Evolutionary conservation across 2,329 filamentous ascomycete species (phyloP).

Genomic region (Trichoderma sp.): DNA sequence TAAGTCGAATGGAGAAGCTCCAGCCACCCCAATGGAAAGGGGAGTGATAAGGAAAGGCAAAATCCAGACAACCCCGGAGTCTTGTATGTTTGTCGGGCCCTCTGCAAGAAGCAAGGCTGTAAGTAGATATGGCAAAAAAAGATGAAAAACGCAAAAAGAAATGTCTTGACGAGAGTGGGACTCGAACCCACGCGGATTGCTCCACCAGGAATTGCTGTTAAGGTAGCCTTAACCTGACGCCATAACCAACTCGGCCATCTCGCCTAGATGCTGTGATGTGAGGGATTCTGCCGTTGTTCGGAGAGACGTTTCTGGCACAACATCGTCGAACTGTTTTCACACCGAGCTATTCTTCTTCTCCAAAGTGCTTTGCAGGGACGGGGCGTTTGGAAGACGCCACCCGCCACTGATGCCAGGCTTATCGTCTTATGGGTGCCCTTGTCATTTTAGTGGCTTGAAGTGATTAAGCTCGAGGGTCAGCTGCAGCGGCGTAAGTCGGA

Average conservation of each 20-base stretch:
- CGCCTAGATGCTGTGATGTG: constrained; percentile 5
- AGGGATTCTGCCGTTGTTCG: not conserved
- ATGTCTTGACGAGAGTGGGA: constrained; percentile 25
- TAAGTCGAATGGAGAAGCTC: not conserved
- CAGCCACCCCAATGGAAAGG: not conserved
- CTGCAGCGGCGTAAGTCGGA: not conserved
- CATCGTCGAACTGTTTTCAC: not conserved
- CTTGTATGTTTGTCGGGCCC: not conserved
- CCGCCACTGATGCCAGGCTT: not conserved
- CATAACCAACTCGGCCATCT: constrained; percentile 25
- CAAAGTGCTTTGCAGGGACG: not conserved
- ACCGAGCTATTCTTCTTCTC: not conserved
- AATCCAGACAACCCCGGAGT: not conserved
- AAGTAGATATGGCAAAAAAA: not conserved
- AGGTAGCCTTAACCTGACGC: constrained; percentile 25
- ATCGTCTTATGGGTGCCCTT: not conserved
- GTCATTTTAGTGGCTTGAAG: not conserved
- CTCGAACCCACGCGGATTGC: constrained; percentile 26
- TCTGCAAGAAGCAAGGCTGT: not conserved
- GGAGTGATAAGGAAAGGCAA: not conserved
- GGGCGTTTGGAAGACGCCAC: not conserved
- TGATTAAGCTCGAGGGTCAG: not conserved
- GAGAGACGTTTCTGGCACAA: constrained; percentile 4
- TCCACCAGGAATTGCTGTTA: constrained; percentile 25
- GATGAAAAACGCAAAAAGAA: constrained; percentile 6